Evolutionary conservation across 257 asterid species (phyloP), one percentile per base, ranked within the genome.

Genomic region (Petrea volubilis): DNA sequence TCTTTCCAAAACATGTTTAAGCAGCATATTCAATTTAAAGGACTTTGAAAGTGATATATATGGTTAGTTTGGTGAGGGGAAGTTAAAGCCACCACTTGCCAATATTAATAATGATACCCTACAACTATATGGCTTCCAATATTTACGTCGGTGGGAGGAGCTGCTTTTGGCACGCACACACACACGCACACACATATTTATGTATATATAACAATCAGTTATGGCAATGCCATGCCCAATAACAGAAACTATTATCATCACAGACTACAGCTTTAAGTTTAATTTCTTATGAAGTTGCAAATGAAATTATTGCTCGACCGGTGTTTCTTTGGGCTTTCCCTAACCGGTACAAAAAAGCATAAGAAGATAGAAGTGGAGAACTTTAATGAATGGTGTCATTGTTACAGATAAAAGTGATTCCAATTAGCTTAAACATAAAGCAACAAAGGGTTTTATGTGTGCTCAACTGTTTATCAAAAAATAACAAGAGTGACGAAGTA

Each of bases 381-480:
- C 79, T 74, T 62, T 51, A 67, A 62, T 74, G 68, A 60, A 59
- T 64, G 66, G 55, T 31, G 63, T 47, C 64, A 51, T 55, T 75
- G 75, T 38, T 40, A 60, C 78, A 29, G 29, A 28, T 62, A 34
- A 23, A 71, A 78, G 68, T 72, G 66, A 82, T 82, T 65, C 84
- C 79, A 70, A 76, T 40, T n/a, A n/a, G n/a, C 84, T 70, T 79
- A 46, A 60, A 70, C 58, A 61, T 49, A 63, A 79, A 75, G 86
- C 67, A 80, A 72, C 46, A 24, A 38, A 67, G 28, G 28, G 29
- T n/a, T n/a, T n/a, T n/a, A n/a, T 29, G 56, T 72, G 46, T 36
- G 56, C 33, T 51, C 43, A 57, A 77, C 52, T 33, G 67, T 24
- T 58, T 57, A 29, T 47, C 67, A n/a, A n/a, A n/a, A n/a, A n/a